phyloP scores from a whole-genome alignment of 139 green algal species.

The Chlamydomonas asymmetrica region DNA sequence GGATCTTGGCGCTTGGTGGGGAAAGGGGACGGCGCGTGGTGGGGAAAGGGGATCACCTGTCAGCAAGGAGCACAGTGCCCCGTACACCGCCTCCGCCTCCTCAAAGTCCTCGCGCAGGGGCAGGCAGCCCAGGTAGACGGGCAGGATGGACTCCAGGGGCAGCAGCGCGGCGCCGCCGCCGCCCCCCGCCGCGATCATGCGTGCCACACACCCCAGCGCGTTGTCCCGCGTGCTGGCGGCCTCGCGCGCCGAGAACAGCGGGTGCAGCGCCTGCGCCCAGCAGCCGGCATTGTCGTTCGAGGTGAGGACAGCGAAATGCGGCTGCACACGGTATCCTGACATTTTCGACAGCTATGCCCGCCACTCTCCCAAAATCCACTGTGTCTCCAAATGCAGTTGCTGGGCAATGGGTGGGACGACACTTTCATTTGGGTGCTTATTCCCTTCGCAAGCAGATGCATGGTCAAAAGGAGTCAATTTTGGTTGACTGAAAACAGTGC shows the following conservation, averaged over 20 bases:
- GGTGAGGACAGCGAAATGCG: too few species aligned
- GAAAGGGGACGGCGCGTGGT: neutral
- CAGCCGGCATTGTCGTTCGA: too few species aligned
- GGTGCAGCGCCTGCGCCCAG: slow-evolving; percentile 56
- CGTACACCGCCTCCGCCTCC: slow-evolving; percentile 37
- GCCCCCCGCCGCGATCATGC: slow-evolving; percentile 48
- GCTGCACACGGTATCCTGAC: too few species aligned
- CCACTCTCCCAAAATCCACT: too few species aligned
- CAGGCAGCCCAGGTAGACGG: slow-evolving; percentile 58
- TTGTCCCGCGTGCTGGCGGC: slow-evolving; percentile 69
- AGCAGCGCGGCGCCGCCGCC: slow-evolving; percentile 9
- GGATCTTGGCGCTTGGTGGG: neutral
- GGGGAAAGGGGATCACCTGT: neutral
- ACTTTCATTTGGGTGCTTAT: too few species aligned
- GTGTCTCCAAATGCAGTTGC: too few species aligned
- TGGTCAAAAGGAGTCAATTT: too few species aligned
- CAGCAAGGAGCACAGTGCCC: slow-evolving; percentile 36
- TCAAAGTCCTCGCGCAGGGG: slow-evolving; percentile 54
- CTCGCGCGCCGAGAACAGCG: slow-evolving; percentile 57
- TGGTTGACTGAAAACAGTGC: too few species aligned
- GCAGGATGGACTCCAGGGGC: slow-evolving; percentile 47
- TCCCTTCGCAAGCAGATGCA: too few species aligned
- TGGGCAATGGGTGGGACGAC: too few species aligned
- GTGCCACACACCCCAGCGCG: slow-evolving; percentile 63
- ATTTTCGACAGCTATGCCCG: too few species aligned